Evolutionary conservation across 2,329 filamentous ascomycete genomes (phyloP), one percentile per base, ranked within the genome.

Genomic region (Colletotrichum tamarilloi): DNA sequence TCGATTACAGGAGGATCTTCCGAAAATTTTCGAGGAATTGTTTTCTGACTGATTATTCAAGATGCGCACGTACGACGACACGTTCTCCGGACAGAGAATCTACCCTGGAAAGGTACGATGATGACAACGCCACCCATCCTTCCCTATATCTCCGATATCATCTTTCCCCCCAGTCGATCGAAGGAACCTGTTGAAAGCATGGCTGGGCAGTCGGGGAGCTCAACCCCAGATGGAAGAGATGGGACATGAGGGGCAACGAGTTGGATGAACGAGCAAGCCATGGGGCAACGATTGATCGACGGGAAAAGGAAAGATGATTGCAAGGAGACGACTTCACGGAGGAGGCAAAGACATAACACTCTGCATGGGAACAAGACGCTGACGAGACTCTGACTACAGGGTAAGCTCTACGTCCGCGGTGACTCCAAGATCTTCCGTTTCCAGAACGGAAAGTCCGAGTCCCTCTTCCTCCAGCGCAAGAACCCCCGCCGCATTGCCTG

Each of bases 371-470:
- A 64, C 65, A 49, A 58, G 30, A 52, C 64, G 67, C 81, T 83
- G 78, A 83, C 77, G 59, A 60, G 75, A 65, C 63, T 75, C 74
- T 74, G 65, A 69, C 63, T 82, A 84, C 85, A 98, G 97, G 97
- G 97, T 91, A 98, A 98, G 92, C 94, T 99, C 90, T 99, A 96
- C 91, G 90, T 99, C 92, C 95, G 97, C 88, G 95, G 96, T 85
- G 97, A 99, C 92, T 97, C 94, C 95, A 99, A 98, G 92, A 92
- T 98, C 91, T 99, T 99, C 94, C 95, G 97, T 86, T 99, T 99
- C 94, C 95, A 98, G 89, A 98, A 97, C 89, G 95, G 97, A 91
- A 99, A 99, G 91, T 96, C 95, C 88, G 97, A 99, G 90, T 98
- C 95, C 80, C 94, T 99, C 80, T 99, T 99, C 93, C 94, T 98